phyloP scores from a whole-genome alignment of 768 basidiomycete species.

The Bullera alba region DNA sequence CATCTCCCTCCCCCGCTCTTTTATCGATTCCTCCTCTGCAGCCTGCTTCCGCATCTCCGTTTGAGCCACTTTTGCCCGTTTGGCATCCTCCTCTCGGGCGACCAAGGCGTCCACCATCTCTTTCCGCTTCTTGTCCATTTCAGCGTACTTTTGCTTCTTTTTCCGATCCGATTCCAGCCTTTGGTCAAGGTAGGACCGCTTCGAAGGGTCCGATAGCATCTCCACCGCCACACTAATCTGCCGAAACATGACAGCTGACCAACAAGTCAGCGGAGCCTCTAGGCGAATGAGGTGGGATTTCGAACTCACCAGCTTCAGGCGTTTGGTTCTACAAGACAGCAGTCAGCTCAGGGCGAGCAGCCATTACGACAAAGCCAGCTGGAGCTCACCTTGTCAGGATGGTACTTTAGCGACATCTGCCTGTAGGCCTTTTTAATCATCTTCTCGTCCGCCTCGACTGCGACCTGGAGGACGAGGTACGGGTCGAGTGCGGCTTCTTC shows the following conservation, averaged over 20 bases:
- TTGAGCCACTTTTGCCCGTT: slow-evolving; percentile 31
- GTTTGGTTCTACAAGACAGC: neutral
- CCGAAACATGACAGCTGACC: slow-evolving; percentile 37
- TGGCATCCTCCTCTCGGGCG: slow-evolving; percentile 42
- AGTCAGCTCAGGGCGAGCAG: neutral
- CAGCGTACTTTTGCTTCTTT: slow-evolving; percentile 36
- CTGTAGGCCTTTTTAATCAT: slow-evolving; percentile 36
- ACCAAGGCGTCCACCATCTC: slow-evolving; percentile 37
- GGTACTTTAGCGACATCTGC: slow-evolving; percentile 38
- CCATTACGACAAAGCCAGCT: neutral
- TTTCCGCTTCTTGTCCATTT: slow-evolving; percentile 37
- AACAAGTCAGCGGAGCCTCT: slow-evolving; percentile 5
- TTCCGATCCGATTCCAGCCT: slow-evolving; percentile 28
- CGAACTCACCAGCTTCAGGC: neutral
- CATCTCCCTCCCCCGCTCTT: slow-evolving; percentile 38
- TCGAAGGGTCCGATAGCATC: slow-evolving; percentile 28
- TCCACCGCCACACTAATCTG: slow-evolving; percentile 33
- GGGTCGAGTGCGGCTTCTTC: slow-evolving; percentile 39
- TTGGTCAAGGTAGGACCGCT: slow-evolving; percentile 35
- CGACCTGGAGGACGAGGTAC: slow-evolving; percentile 28
- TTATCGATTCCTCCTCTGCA: slow-evolving; percentile 38
- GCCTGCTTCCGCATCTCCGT: slow-evolving; percentile 15
- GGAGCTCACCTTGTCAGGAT: slow-evolving; percentile 32
- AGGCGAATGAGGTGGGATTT: neutral
- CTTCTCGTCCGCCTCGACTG: slow-evolving; percentile 28